phyloP scores from a whole-genome alignment of 306 rosid species.

The Acacia crassicarpa region DNA sequence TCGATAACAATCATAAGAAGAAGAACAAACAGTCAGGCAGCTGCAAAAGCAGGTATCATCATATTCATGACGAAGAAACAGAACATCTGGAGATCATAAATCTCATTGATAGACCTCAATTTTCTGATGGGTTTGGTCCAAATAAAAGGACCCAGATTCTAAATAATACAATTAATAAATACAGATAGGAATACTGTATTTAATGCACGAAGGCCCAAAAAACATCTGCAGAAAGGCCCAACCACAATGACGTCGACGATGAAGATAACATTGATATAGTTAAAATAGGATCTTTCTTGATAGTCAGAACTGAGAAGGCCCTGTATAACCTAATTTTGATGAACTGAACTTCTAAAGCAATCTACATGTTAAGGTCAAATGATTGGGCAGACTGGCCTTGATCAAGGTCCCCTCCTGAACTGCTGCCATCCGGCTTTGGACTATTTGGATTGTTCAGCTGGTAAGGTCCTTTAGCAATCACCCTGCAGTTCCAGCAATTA shows the following conservation, averaged over 20 bases:
- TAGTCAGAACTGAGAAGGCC: neutral
- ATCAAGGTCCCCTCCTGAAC: constrained; percentile 42
- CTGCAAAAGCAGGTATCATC: neutral
- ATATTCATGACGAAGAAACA: neutral
- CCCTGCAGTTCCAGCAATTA: constrained; percentile 44
- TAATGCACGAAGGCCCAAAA: constrained; percentile 31
- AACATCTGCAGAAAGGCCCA: constrained; percentile 30
- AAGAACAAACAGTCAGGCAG: neutral
- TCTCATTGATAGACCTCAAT: constrained; percentile 7
- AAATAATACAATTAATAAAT: constrained; percentile 22
- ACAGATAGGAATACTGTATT: constrained; percentile 16
- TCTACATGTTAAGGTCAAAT: constrained; percentile 67
- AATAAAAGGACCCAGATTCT: constrained; percentile 31
- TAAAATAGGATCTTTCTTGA: constrained; percentile 23
- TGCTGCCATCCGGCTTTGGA: constrained; percentile 42
- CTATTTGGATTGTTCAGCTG: constrained; percentile 50
- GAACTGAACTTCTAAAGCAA: constrained; percentile 20
- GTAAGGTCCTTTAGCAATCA: constrained; percentile 67
- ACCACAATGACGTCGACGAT: neutral
- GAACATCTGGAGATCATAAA: constrained; percentile 17
- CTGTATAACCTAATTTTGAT: constrained; percentile 38
- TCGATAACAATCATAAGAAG: neutral
- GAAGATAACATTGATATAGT: neutral
- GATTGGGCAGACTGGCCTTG: constrained; percentile 44
- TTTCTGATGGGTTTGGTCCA: constrained; percentile 32